phyloP scores from a whole-genome alignment of 164 flowering plant genomes.

The Amborella trichopoda region DNA sequence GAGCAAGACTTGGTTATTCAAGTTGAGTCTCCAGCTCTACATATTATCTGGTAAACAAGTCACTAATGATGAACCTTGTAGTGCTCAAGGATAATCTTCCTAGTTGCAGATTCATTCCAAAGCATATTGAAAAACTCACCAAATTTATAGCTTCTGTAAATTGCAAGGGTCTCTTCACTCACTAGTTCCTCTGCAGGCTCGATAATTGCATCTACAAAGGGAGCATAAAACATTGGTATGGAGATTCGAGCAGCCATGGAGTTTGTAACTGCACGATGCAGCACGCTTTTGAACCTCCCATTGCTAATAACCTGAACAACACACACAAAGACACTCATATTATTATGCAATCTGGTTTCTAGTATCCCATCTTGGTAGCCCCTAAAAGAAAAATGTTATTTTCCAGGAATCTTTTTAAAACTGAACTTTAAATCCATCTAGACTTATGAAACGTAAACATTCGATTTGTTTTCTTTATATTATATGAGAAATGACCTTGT shows the following conservation, averaged over 20 bases:
- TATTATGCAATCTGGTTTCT: not conserved
- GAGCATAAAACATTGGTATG: slow-evolving; percentile 10
- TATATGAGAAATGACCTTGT: no score
- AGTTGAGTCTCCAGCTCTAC: no score
- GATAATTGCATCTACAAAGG: slow-evolving; percentile 6
- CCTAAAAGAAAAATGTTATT: not conserved
- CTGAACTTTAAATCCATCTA: no score
- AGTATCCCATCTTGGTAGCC: no score
- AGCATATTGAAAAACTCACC: no score
- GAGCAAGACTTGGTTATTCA: no score
- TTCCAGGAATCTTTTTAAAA: not conserved
- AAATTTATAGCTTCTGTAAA: slow-evolving; percentile 12
- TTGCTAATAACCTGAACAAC: slow-evolving; percentile 28
- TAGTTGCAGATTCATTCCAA: no score
- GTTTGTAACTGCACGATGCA: slow-evolving; percentile 29
- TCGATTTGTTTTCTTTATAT: no score
- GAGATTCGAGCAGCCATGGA: slow-evolving; percentile 14
- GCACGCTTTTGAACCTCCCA: slow-evolving; percentile 19
- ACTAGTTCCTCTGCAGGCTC: slow-evolving; percentile 17
- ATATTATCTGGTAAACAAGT: no score
- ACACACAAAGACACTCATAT: not conserved
- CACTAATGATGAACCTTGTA: no score
- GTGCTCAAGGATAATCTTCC: no score
- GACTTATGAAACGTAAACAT: no score
- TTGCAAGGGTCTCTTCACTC: slow-evolving; percentile 4